Evolutionary conservation across 148 eudicot species (phyloP).

Genomic region (Cornus florida): DNA sequence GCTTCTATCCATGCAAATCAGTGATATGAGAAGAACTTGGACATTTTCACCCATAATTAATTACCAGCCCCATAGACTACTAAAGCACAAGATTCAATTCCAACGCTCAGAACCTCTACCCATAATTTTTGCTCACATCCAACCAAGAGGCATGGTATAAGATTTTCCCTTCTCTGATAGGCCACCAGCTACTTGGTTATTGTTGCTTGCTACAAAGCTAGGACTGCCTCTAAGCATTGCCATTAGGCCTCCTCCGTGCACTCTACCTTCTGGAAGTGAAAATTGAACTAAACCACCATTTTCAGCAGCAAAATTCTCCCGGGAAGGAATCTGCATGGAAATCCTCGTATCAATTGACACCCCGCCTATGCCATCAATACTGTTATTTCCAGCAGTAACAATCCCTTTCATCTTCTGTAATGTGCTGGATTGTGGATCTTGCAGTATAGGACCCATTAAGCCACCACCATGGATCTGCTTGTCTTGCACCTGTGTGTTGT

Average conservation of each 20-base stretch:
- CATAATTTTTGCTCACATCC: slow-evolving; percentile 21
- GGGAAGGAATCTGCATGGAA: slow-evolving; percentile 15
- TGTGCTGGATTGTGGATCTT: slow-evolving; percentile 1
- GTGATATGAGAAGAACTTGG: background rate
- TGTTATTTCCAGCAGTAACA: background rate
- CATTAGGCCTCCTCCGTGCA: slow-evolving; percentile 70
- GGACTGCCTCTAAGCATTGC: slow-evolving; percentile 46
- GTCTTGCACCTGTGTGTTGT: slow-evolving; percentile 42
- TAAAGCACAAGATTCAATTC: background rate
- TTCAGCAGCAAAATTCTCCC: slow-evolving; percentile 3
- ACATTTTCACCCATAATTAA: slow-evolving; percentile 8
- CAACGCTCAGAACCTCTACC: slow-evolving; percentile 1
- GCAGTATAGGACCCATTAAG: slow-evolving; percentile 18
- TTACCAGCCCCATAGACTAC: background rate
- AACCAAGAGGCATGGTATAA: slow-evolving; percentile 13
- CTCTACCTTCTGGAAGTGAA: slow-evolving; percentile 68
- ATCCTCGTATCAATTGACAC: slow-evolving; percentile 6
- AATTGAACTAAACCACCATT: slow-evolving; percentile 14
- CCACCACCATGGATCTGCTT: slow-evolving; percentile 35
- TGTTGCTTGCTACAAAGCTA: slow-evolving; percentile 11
- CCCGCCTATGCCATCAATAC: background rate
- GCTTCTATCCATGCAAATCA: no score
- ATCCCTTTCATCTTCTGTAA: slow-evolving; percentile 29
- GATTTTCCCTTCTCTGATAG: slow-evolving; percentile 17
- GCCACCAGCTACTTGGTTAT: slow-evolving; percentile 10